A percentile compares a stretch with the other conserved stretches of the same genome.
Conservation (phyloP, 2,329 filamentous ascomycete genomes). For the Phyllosticta citriasiana region DNA sequence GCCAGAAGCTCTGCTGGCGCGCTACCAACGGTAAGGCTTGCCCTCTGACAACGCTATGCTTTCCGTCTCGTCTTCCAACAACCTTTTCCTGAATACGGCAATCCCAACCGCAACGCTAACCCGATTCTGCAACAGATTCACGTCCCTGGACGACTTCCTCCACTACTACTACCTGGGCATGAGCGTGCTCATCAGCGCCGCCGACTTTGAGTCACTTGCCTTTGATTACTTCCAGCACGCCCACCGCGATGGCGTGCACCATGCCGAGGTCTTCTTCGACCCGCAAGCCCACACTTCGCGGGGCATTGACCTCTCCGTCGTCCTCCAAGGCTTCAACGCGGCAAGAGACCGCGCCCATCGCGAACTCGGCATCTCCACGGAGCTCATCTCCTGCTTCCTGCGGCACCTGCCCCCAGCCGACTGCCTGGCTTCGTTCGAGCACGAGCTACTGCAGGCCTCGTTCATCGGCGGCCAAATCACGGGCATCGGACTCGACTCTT, state of each 20-base stretch:
- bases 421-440: conserved; percentile 39
- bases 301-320: conserved; percentile 52
- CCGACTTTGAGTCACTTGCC: conserved; percentile 65
- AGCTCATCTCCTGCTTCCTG: conserved; percentile 63
- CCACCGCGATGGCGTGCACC: conserved; percentile 53
- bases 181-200: conserved; percentile 52
- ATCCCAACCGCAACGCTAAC: neutral
- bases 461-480: conserved; percentile 43
- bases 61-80: neutral
- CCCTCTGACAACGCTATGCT: neutral
- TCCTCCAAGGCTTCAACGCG: conserved; percentile 52
- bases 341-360: conserved; percentile 51
- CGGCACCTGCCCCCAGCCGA: conserved; percentile 55
- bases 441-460: conserved; percentile 35
- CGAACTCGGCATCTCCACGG: conserved; percentile 55
- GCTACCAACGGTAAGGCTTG: conserved; percentile 43
- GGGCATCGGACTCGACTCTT: conserved; percentile 60
- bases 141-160: conserved; percentile 66
- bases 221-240: conserved; percentile 62
- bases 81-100: conserved; percentile 2
- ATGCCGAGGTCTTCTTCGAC: conserved; percentile 74
- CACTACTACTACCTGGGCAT: conserved; percentile 71
- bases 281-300: conserved; percentile 62
- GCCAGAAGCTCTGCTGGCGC: conserved; percentile 45
- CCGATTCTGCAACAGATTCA: conserved; percentile 36